Evolutionary conservation across 371 early-diverging fungal genomes (phyloP).

Genomic region (Mortierella sp.): DNA sequence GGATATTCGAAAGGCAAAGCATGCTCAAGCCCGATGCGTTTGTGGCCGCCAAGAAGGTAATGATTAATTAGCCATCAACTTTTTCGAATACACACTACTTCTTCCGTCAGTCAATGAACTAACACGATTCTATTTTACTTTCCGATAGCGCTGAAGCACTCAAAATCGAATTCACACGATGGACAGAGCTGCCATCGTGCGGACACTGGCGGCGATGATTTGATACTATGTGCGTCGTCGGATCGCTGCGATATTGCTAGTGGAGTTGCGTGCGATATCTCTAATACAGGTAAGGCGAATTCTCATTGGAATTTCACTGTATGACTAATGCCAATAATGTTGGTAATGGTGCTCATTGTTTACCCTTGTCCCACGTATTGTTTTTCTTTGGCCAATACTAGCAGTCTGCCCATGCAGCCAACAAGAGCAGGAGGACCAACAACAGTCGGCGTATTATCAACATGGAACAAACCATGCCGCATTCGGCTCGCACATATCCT

Average conservation of each 20-base stretch:
- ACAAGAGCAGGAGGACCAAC: neutral
- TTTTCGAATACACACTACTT: neutral
- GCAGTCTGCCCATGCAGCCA: neutral
- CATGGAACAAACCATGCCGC: neutral
- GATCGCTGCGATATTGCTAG: neutral
- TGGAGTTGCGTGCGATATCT: neutral
- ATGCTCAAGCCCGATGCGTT: slow-evolving; percentile 82
- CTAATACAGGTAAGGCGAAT: neutral
- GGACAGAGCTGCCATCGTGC: slow-evolving; percentile 17
- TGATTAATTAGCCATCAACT: neutral
- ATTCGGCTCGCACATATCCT: neutral
- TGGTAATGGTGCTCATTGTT: neutral
- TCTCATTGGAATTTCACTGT: neutral
- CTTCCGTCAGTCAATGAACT: neutral
- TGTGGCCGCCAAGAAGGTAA: slow-evolving; percentile 66
- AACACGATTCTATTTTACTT: neutral
- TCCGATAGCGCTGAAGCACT: slow-evolving; percentile 23
- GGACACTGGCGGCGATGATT: slow-evolving; percentile 22
- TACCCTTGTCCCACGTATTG: neutral
- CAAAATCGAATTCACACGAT: slow-evolving; percentile 38
- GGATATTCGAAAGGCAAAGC: slow-evolving; percentile 80
- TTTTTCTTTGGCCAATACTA: neutral
- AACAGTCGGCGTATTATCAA: neutral
- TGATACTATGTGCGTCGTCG: slow-evolving; percentile 26
- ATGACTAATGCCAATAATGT: neutral